Base-by-base conservation (phyloP, 345 rosid species). In the Eutrema heterophyllum region DNA sequence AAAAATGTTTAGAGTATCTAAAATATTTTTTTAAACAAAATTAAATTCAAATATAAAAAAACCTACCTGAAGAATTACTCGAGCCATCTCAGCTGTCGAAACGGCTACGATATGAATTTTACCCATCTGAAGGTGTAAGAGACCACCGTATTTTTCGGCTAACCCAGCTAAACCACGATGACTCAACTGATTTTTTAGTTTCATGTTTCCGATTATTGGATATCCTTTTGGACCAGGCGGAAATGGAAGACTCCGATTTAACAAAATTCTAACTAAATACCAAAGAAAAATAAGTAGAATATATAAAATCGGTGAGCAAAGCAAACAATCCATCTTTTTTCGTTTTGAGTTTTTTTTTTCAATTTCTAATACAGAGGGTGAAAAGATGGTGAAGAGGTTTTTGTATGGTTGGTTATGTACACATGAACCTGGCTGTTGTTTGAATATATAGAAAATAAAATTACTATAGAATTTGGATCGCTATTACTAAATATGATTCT, bases 181-280 rank as follows among this genome's bases (percentile, higher is more conserved):
- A 33, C 85, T 90, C 69, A 93, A 71, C 26, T 87, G 86, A 74
- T 85, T 82, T 84, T 81, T 83, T 83, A 93, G 79, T 4, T 52
- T 70, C 81, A 93, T 80, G 84, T 86, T 93, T 18, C 97, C 92
- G 14, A 93, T 68, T 1, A 93, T 61, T 14, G 96, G 96, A 27
- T 75, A 80, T 27, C 97, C 92, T 75, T 74, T 90, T 2, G 98
- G 98, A 11, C 97, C 98, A 0, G 96, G 97, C 0, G 98, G 97
- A 74, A 70, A 86, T 2, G 84, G 83, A 7, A 56, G 51, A 26
- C 57, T 77, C 7, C 82, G 73, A 49, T 80, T 71, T 1, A 46
- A 21, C 48, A 68, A 21, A 11, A n/a, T 5, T 53, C 32, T 60
- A 50, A 51, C 45, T 7, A 75, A 4, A 67, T 9, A 50, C 33